phyloP scores from a whole-genome alignment of 257 asterid genomes.

The Oldenlandia corymbosa region DNA sequence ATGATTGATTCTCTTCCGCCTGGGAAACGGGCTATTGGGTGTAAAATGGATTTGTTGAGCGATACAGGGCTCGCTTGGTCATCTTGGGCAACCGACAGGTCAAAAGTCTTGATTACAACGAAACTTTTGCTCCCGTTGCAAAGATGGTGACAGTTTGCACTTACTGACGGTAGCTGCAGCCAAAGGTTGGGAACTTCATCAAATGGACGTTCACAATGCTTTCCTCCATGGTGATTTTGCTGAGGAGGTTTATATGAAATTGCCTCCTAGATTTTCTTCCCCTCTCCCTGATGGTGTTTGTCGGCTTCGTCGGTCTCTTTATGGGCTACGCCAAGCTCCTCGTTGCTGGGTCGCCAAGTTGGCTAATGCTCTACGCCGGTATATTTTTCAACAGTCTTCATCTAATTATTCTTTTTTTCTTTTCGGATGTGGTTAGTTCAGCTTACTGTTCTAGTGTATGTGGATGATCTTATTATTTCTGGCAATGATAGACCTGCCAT shows the following conservation, averaged over 20 bases:
- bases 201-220: constrained; percentile 1
- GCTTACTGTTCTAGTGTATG: background rate
- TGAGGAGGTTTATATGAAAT: background rate
- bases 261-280: background rate
- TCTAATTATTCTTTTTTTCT: background rate
- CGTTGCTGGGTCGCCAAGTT: background rate
- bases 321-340: background rate
- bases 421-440: background rate
- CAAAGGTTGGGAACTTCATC: background rate
- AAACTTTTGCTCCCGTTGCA: no score
- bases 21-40: no score
- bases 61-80: background rate
- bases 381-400: background rate
- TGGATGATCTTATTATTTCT: background rate
- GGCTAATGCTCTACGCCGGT: background rate
- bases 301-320: background rate
- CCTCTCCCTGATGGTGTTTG: background rate
- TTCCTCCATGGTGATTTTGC: background rate
- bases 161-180: background rate
- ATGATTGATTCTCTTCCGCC: no score
- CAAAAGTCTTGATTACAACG: background rate
- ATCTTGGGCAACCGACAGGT: background rate
- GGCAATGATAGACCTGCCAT: background rate
- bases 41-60: background rate
- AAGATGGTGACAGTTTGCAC: no score